Evolutionary conservation across 768 basidiomycete species (phyloP), one percentile per base, ranked within the genome.

Genomic region (Tulasnella sp.): DNA sequence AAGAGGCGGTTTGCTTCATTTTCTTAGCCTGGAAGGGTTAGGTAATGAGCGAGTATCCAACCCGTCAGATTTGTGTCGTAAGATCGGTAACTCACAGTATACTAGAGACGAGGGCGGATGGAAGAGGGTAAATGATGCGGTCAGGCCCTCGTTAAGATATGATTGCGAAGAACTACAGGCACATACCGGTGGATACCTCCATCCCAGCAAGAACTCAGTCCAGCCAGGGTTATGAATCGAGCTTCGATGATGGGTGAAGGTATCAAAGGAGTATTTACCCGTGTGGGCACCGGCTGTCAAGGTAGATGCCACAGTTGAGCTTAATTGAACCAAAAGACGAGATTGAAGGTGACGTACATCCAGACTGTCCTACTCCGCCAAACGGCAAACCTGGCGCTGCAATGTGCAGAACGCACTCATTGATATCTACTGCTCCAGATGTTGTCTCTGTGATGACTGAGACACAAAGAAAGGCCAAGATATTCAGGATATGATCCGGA

Each of bases 241-340:
- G 2, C 81, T 67, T 55, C 89, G 78, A 24, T 80, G 71, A 46
- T 82, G 78, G 2, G 74, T 74, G 66, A 83, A 84, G 1, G 71
- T 65, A 21, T 83, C 78, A 58, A 76, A 84, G 53, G 75, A 78
- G 63, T 76, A 74, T 63, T 77, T 77, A 60, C 80, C 66, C 12
- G 70, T 49, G 63, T 83, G 80, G 22, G 71, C 68, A 11, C 84
- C 83, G 56, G 81, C 83, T 71, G 41, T 25, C 65, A 84, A 83
- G 56, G 46, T 22, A 11, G 19, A 79, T 19, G 5, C 19, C 21
- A 21, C 5, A 48, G 7, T n/a, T 29, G n/a, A 11, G 19, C n/a
- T 29, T 7, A 48, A n/a, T 5, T 7, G 7, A 48, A 48, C 19
- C 11, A 22, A 22, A 7, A n/a, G 21, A n/a, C 27, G n/a, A 48